Base-by-base conservation (phyloP, 2,329 filamentous ascomycete genomes). In the Neurospora crassa region DNA sequence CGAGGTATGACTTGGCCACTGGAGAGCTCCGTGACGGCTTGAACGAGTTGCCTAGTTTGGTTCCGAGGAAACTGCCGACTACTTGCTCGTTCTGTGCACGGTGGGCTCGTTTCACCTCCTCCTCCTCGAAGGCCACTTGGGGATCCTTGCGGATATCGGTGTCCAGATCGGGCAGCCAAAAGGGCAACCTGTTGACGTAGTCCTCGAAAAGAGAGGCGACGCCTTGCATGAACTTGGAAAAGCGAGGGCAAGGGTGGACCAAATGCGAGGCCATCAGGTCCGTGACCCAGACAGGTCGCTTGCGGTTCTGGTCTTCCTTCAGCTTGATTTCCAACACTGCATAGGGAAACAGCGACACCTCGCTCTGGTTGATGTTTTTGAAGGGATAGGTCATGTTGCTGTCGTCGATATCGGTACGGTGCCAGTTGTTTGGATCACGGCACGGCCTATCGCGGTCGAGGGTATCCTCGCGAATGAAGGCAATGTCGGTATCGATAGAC, bases 151-250 rank as follows among this genome's bases (percentile, higher is more conserved):
- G 91, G 78, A 99, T 99, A 79, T 99, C 96, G 41, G 89, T 92
- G 79, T 97, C 95, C 63, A 98, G 86, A 74, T 97, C 92, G 77
- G 91, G 91, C 42, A 98, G 87, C 96, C 96, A 99, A 83, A 98
- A 97, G 16, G 96, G 96, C 78, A 98, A 90, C 74, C 89, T 94
- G 82, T 98, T 98, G 80, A 99, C 94, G 78, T 97, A 89, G 80
- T 99, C 93, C 77, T 98, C 96, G 76, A 98, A 98, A 2, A 99
- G 86, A 47, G 91, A 90, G 8, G 95, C 94, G 5, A 96, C 90
- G 73, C 96, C 96, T 77, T 99, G 95, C 2, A 97, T 92, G 76
- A 98, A 99, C 80, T 99, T 99, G 77, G 94, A 97, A 83, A 99
- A 99, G 69, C 92, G 89, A 1, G 94, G 93, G 0, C 92, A 90